These are phyloP conservation scores for Ustilago tritici DNA, from an alignment of 1,284 basidiomycete species.

Conservation along the genomic window DNA sequence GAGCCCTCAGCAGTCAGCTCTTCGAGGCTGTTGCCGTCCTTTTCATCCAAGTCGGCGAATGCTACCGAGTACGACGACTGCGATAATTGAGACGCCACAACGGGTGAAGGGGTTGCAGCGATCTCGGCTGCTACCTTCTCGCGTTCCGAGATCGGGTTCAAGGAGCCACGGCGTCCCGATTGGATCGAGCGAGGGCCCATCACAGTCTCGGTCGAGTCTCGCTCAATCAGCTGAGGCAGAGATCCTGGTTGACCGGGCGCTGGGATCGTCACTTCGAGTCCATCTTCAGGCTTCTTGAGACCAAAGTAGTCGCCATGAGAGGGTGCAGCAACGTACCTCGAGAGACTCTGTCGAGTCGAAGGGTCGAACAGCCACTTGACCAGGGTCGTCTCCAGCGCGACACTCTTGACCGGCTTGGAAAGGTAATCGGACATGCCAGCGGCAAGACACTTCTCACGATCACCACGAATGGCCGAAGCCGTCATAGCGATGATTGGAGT, in stretches of 20 bases:
- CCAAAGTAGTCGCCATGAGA: constrained; percentile 46
- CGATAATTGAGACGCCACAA: background rate
- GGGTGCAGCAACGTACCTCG: constrained; percentile 48
- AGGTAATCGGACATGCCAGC: constrained; percentile 67
- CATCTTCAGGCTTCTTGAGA: constrained; percentile 24
- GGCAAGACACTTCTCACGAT: constrained; percentile 63
- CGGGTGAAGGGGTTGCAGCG: constrained; percentile 19
- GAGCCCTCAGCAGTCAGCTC: constrained; percentile 15
- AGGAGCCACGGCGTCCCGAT: constrained; percentile 45
- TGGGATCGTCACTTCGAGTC: constrained; percentile 39
- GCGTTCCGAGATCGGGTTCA: constrained; percentile 46
- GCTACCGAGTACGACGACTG: constrained; percentile 9
- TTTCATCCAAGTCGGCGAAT: background rate
- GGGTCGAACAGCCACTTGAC: constrained; percentile 63
- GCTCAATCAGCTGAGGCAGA: constrained; percentile 43
- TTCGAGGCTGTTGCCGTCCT: constrained; percentile 1
- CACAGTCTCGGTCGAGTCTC: constrained; percentile 53
- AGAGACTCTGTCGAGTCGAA: constrained; percentile 56
- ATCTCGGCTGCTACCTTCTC: constrained; percentile 42
- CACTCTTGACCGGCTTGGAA: constrained; percentile 65
- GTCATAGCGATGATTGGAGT: constrained; percentile 66
- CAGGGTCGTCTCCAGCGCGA: constrained; percentile 58
- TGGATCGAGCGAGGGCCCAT: constrained; percentile 48
- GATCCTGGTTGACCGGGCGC: constrained; percentile 18
- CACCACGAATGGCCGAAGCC: constrained; percentile 63